Conservation (phyloP, 2,329 filamentous ascomycete genomes). For the Curvularia sp. region DNA sequence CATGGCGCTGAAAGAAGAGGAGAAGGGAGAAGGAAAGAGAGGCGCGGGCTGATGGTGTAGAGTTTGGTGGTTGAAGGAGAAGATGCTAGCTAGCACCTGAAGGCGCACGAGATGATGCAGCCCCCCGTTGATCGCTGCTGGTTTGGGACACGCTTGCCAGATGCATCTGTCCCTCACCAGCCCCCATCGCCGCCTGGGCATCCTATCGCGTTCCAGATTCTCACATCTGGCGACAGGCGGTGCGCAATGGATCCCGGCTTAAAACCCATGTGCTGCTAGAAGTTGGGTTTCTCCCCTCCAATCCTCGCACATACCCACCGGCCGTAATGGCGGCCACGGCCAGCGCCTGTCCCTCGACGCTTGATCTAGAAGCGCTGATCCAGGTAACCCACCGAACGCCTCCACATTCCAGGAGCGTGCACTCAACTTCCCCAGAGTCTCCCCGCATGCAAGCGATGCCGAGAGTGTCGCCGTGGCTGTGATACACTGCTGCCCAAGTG, state of each 20-base stretch:
- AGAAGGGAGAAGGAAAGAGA: slow-evolving; percentile 2
- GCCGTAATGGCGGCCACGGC: slow-evolving; percentile 28
- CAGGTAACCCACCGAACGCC: slow-evolving; percentile 28
- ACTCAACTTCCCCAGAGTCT: slow-evolving; percentile 34
- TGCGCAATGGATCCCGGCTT: slow-evolving; percentile 1
- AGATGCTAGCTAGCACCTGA: slow-evolving; percentile 14
- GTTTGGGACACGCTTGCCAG: slow-evolving; percentile 26
- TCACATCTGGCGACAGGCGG: slow-evolving; percentile 2
- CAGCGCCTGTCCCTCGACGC: slow-evolving; percentile 16
- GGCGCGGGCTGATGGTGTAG: slow-evolving; percentile 21
- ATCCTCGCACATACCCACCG: slow-evolving; percentile 1
- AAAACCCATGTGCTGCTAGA: slow-evolving; percentile 5
- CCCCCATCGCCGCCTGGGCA: slow-evolving; percentile 14
- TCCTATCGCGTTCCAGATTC: slow-evolving; percentile 7
- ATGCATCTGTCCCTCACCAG: slow-evolving; percentile 21
- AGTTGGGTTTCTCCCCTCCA: background rate
- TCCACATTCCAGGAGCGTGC: slow-evolving; percentile 6
- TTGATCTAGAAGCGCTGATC: slow-evolving; percentile 36
- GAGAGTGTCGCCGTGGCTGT: slow-evolving; percentile 48
- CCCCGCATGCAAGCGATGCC: slow-evolving; percentile 47
- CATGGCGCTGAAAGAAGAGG: slow-evolving; percentile 28
- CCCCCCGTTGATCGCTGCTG: slow-evolving; percentile 24
- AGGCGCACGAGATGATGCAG: slow-evolving; percentile 23
- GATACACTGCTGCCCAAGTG: slow-evolving; percentile 49
- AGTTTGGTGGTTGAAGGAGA: slow-evolving; percentile 15